A percentile compares a stretch with the other conserved stretches of the same genome.
Evolutionary conservation across 2,329 filamentous ascomycete genomes (phyloP).

Genomic region (Lachnellula cervina): DNA sequence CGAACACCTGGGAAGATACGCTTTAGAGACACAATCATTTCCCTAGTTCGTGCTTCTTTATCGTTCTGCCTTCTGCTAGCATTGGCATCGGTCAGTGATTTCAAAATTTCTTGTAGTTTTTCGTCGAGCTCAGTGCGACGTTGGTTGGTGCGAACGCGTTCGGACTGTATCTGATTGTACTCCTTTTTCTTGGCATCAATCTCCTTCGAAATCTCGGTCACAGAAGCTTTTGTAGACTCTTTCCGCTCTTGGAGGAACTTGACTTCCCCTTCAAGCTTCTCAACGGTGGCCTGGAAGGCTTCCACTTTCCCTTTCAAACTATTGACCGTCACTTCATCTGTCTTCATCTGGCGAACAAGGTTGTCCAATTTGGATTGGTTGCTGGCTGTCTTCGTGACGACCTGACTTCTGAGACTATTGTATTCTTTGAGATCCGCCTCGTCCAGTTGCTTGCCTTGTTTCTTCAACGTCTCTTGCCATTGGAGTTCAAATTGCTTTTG

Average conservation of each 20-base stretch:
- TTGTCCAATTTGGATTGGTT: slow-evolving; percentile 82
- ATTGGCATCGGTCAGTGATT: slow-evolving; percentile 78
- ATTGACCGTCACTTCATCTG: slow-evolving; percentile 84
- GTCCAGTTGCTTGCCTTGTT: slow-evolving; percentile 80
- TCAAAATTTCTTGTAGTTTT: slow-evolving; percentile 76
- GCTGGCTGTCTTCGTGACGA: slow-evolving; percentile 73
- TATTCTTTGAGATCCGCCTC: slow-evolving; percentile 87
- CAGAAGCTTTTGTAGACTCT: slow-evolving; percentile 53
- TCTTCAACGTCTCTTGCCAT: slow-evolving; percentile 77
- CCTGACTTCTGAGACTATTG: slow-evolving; percentile 75
- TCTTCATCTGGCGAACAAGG: slow-evolving; percentile 82
- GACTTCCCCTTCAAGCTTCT: slow-evolving; percentile 70
- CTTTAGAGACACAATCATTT: slow-evolving; percentile 80
- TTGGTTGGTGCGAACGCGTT: slow-evolving; percentile 74
- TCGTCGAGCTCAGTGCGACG: slow-evolving; percentile 86
- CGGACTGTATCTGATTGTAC: slow-evolving; percentile 78
- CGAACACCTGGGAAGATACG: slow-evolving; percentile 88
- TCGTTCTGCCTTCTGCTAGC: slow-evolving; percentile 81
- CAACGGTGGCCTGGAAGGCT: slow-evolving; percentile 65
- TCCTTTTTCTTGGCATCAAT: slow-evolving; percentile 87
- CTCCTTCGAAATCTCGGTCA: slow-evolving; percentile 68
- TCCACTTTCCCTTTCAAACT: slow-evolving; percentile 87
- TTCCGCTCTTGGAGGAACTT: slow-evolving; percentile 64
- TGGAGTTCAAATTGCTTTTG: slow-evolving; percentile 84
- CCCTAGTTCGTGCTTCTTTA: slow-evolving; percentile 72